phyloP scores from a whole-genome alignment of 2,329 filamentous ascomycete species.

The Xylariaceae sp. region DNA sequence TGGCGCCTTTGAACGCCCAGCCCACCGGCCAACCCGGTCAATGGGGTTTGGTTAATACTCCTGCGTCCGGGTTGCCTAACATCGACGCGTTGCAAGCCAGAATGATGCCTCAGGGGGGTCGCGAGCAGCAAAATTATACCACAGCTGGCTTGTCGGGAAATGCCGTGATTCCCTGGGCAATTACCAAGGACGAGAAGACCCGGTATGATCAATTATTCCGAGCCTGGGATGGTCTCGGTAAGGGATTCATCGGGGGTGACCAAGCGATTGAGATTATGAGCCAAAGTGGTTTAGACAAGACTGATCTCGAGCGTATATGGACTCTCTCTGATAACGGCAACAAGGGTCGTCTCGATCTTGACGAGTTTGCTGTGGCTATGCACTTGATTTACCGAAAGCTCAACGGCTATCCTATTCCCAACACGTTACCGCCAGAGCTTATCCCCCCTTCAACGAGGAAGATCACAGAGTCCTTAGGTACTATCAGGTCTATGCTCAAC shows the following conservation, averaged over 20 bases:
- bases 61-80: slow-evolving; percentile 82
- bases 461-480: slow-evolving; percentile 86
- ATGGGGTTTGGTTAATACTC: slow-evolving; percentile 97
- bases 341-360: slow-evolving; percentile 87
- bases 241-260: slow-evolving; percentile 86
- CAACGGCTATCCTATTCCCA: slow-evolving; percentile 90
- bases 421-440: slow-evolving; percentile 81
- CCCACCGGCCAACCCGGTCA: slow-evolving; percentile 90
- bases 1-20: slow-evolving; percentile 74
- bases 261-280: slow-evolving; percentile 96
- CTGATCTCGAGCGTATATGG: slow-evolving; percentile 89
- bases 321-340: slow-evolving; percentile 91
- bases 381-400: slow-evolving; percentile 97
- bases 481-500: slow-evolving; percentile 83
- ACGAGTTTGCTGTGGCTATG: slow-evolving; percentile 98
- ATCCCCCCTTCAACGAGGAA: slow-evolving; percentile 93
- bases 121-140: slow-evolving; percentile 77
- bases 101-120: slow-evolving; percentile 95
- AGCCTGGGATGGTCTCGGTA: slow-evolving; percentile 92
- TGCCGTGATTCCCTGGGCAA: slow-evolving; percentile 95
- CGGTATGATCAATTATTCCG: slow-evolving; percentile 93
- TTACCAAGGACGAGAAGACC: slow-evolving; percentile 97
- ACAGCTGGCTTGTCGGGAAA: slow-evolving; percentile 86
- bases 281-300: slow-evolving; percentile 87
- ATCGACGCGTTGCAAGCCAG: slow-evolving; percentile 88